Evolutionary conservation across 345 rosid genomes (phyloP).

Genomic region (Xanthoceras sorbifolium): DNA sequence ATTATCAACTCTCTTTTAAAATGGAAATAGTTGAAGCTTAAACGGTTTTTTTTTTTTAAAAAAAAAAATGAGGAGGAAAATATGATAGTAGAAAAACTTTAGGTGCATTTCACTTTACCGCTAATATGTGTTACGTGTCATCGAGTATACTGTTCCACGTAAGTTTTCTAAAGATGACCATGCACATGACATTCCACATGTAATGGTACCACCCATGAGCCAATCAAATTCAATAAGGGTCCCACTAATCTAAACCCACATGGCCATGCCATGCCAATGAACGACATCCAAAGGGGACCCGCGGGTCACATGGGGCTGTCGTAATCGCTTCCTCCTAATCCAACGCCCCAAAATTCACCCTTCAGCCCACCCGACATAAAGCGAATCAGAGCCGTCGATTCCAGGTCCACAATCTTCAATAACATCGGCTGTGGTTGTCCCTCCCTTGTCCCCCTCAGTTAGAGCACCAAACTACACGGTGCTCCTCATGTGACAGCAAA

Average conservation of each 20-base stretch:
- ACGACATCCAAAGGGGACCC: constrained; percentile 37
- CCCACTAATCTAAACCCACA: constrained; percentile 27
- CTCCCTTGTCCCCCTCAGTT: constrained; percentile 40
- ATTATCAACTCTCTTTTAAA: constrained; percentile 2
- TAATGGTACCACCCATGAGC: constrained; percentile 6
- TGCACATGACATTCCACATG: constrained; percentile 27
- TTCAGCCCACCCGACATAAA: not conserved
- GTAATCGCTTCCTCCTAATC: constrained; percentile 26
- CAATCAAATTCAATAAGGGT: constrained; percentile 12
- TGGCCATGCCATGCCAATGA: constrained; percentile 29
- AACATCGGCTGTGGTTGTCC: constrained; percentile 41
- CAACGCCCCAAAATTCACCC: constrained; percentile 26
- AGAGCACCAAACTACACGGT: constrained; percentile 37
- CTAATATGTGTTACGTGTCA: too few species aligned
- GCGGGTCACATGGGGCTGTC: constrained; percentile 38
- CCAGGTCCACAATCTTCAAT: constrained; percentile 39
- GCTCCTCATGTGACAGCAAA: constrained; percentile 42
- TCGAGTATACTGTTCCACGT: too few species aligned
- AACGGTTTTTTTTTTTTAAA: too few species aligned
- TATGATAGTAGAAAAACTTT: too few species aligned
- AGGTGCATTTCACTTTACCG: too few species aligned
- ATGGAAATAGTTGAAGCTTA: not conserved
- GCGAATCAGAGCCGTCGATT: constrained; percentile 32
- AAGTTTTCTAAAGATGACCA: too few species aligned
- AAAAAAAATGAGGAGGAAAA: too few species aligned